Evolutionary conservation across 2,329 filamentous ascomycete species (phyloP).

Genomic region (Rutstroemia sp.): DNA sequence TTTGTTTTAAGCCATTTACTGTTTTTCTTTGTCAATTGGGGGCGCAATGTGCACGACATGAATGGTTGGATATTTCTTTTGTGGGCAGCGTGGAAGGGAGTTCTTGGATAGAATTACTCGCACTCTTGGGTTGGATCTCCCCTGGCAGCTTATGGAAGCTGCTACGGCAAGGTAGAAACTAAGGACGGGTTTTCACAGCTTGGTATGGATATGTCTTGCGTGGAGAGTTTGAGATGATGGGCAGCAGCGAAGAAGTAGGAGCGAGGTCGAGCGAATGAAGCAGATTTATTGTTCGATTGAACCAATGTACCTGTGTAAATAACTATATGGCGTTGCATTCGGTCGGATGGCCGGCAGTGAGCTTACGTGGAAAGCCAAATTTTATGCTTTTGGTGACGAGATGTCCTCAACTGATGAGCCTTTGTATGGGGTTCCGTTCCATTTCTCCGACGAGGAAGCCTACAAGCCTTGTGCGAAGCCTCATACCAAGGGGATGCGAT

Average conservation of each 20-base stretch:
- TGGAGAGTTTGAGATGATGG: not conserved
- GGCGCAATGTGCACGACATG: constrained; percentile 5
- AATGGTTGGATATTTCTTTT: constrained; percentile 5
- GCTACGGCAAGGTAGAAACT: not conserved
- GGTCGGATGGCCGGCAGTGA: no score
- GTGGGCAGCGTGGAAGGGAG: constrained; percentile 5
- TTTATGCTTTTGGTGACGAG: no score
- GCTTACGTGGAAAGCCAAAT: no score
- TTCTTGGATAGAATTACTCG: constrained; percentile 5
- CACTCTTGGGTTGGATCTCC: constrained; percentile 4
- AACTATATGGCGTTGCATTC: no score
- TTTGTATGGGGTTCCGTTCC: no score
- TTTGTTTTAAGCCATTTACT: constrained; percentile 3
- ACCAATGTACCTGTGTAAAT: no score
- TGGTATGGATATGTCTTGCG: not conserved
- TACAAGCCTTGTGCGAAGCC: no score
- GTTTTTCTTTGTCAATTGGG: constrained; percentile 2
- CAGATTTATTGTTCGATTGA: not conserved
- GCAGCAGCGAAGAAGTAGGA: not conserved
- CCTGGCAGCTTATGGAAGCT: constrained; percentile 2
- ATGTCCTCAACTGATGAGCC: no score
- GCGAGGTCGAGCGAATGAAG: constrained; percentile 1
- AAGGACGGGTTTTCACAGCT: not conserved
- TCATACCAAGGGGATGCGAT: no score
- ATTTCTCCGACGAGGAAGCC: no score